A percentile compares a stretch with the other conserved stretches of the same genome.
phyloP scores from a whole-genome alignment of 441 rosid species.

The Adansonia grandidieri region DNA sequence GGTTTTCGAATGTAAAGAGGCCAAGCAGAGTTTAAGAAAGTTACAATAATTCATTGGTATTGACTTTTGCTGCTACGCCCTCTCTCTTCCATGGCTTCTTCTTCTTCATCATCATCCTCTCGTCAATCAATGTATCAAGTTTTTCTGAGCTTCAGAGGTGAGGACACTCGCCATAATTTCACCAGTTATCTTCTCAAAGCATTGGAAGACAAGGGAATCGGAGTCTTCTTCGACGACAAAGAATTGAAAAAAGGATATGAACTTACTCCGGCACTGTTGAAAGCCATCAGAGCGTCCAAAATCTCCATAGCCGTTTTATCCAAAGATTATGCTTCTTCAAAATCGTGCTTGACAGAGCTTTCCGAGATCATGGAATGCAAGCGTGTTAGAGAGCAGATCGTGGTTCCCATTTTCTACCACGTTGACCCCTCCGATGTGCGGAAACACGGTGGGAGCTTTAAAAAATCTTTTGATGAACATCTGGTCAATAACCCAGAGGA shows the following conservation, averaged over 20 bases:
- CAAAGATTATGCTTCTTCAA: constrained; percentile 14
- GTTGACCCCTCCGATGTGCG: constrained; percentile 25
- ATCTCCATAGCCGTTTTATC: constrained; percentile 42
- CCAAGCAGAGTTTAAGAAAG: too few relatives aligned
- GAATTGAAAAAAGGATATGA: background rate
- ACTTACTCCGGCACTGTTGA: background rate
- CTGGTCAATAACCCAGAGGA: background rate
- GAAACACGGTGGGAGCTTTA: constrained; percentile 11
- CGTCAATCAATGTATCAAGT: background rate
- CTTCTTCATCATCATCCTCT: background rate
- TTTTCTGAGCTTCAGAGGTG: too few relatives aligned
- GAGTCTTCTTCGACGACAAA: background rate
- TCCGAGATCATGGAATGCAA: constrained; percentile 1
- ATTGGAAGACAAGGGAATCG: background rate
- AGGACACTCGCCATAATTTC: background rate
- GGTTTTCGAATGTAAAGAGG: too few relatives aligned
- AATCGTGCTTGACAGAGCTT: constrained; percentile 29
- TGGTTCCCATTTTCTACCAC: constrained; percentile 28
- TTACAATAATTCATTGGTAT: too few relatives aligned
- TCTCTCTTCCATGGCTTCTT: too few relatives aligned
- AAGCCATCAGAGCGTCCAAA: constrained; percentile 35
- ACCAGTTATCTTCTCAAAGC: background rate
- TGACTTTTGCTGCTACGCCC: too few relatives aligned
- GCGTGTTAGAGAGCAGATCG: background rate
- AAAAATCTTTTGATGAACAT: background rate